phyloP scores from a whole-genome alignment of 805 yeast genomes.

The Jamesozyma gamospora region DNA sequence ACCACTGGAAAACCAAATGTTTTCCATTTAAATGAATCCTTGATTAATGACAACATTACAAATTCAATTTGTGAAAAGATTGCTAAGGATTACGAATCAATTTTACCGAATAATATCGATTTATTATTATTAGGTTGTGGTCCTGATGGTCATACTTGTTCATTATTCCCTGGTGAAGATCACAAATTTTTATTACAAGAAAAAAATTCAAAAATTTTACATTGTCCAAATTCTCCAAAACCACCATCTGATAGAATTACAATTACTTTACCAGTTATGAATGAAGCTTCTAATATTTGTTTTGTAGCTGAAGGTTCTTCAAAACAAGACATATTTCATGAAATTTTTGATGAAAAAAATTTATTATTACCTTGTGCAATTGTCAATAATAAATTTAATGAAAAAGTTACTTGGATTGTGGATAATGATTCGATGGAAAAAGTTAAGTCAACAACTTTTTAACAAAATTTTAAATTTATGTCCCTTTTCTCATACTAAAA shows the following conservation, averaged over 20 bases:
- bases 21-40: constrained; percentile 52
- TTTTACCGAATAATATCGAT: constrained; percentile 48
- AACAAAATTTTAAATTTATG: neutral
- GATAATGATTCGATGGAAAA: constrained; percentile 58
- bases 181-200: constrained; percentile 53
- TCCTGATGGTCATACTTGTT: constrained; percentile 94
- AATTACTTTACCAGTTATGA: constrained; percentile 69
- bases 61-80: constrained; percentile 37
- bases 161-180: constrained; percentile 64
- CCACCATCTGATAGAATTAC: constrained; percentile 92
- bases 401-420: constrained; percentile 72
- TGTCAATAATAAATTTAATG: constrained; percentile 49
- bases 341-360: constrained; percentile 50
- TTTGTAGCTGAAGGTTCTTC: constrained; percentile 88
- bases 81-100: constrained; percentile 52
- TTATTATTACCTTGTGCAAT: constrained; percentile 58
- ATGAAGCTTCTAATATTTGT: constrained; percentile 39
- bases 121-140: constrained; percentile 80
- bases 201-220: constrained; percentile 41
- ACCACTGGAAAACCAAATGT: constrained; percentile 31
- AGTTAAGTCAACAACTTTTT: constrained; percentile 5
- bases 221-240: constrained; percentile 77
- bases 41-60: constrained; percentile 46
- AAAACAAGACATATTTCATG: constrained; percentile 61
- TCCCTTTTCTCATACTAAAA: neutral